Percentiles rank a stretch among this genome's conserved stretches.
Conservation (phyloP, 202 grass and related monocot species). For the Saccharum hybrid region DNA sequence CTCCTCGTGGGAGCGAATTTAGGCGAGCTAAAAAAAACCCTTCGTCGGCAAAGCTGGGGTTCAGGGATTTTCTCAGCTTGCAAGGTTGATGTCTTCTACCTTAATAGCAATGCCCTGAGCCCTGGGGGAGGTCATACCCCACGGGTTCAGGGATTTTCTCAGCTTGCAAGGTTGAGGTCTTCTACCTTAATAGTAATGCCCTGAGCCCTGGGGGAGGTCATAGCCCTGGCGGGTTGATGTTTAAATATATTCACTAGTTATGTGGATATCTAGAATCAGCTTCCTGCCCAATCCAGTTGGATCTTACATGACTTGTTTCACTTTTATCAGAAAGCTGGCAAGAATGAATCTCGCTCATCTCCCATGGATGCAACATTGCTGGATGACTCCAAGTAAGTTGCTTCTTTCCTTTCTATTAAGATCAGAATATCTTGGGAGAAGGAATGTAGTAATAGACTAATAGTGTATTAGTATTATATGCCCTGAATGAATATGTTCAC, state of each 20-base stretch:
- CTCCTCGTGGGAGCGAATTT: background rate
- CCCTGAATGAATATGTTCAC: background rate
- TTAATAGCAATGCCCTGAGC: background rate
- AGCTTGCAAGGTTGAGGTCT: background rate
- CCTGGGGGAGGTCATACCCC: background rate
- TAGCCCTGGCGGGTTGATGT: background rate
- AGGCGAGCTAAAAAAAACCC: background rate
- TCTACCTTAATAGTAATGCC: background rate
- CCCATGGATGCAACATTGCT: conserved; percentile 42
- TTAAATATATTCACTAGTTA: background rate
- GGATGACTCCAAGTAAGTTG: conserved; percentile 49
- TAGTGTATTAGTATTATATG: background rate
- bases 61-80: background rate
- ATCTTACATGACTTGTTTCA: conserved; percentile 42
- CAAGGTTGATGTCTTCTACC: background rate
- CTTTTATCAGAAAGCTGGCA: conserved; percentile 50
- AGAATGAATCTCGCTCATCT: conserved; percentile 30
- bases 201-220: background rate
- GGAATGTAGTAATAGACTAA: background rate
- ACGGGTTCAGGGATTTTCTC: background rate
- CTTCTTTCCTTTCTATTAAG: conserved; percentile 27
- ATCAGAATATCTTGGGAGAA: background rate
- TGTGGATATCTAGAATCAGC: conserved; percentile 6
- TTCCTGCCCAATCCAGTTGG: background rate
- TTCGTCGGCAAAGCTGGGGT: background rate